Percentiles rank a stretch among this genome's conserved stretches.
phyloP scores from a whole-genome alignment of 495 filamentous ascomycete species.

The Sordaria brevicollis region DNA sequence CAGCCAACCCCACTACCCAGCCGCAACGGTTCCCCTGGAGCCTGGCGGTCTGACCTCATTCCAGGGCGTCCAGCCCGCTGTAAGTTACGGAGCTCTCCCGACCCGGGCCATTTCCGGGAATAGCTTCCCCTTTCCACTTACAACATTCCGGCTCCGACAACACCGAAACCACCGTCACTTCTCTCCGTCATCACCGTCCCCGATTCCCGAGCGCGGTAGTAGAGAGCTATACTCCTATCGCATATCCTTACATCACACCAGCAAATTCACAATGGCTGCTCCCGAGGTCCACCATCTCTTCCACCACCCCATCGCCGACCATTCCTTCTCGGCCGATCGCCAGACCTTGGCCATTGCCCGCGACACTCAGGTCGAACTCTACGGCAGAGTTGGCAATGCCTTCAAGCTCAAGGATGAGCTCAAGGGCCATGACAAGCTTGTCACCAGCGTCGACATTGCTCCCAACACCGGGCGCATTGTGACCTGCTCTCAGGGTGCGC shows the following conservation, averaged over 20 bases:
- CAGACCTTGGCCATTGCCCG: conserved; percentile 82
- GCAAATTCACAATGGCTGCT: conserved; percentile 50
- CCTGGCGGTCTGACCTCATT: not conserved
- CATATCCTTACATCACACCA: not conserved
- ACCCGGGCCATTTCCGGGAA: no score
- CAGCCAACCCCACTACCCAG: not conserved
- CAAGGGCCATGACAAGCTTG: conserved; percentile 90
- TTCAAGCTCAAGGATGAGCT: conserved; percentile 86
- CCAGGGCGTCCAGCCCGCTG: not conserved
- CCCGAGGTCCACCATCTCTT: conserved; percentile 96
- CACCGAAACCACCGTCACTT: conserved; percentile 1
- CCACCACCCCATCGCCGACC: conserved; percentile 90
- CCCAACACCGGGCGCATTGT: conserved; percentile 84
- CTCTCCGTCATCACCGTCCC: conserved; percentile 2
- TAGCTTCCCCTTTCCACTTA: not conserved
- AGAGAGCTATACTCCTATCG: conserved; percentile 98
- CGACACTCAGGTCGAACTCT: conserved; percentile 87
- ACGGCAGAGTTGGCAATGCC: conserved; percentile 58
- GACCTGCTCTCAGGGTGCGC: conserved; percentile 85
- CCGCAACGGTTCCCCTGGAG: not conserved
- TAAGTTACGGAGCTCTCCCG: not conserved
- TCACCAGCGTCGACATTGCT: conserved; percentile 94
- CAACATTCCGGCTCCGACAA: not conserved
- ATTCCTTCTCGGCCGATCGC: conserved; percentile 91
- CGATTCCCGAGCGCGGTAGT: conserved; percentile 55